phyloP scores from a whole-genome alignment of 495 filamentous ascomycete species.

The Hypoxylon crocopeplum region DNA sequence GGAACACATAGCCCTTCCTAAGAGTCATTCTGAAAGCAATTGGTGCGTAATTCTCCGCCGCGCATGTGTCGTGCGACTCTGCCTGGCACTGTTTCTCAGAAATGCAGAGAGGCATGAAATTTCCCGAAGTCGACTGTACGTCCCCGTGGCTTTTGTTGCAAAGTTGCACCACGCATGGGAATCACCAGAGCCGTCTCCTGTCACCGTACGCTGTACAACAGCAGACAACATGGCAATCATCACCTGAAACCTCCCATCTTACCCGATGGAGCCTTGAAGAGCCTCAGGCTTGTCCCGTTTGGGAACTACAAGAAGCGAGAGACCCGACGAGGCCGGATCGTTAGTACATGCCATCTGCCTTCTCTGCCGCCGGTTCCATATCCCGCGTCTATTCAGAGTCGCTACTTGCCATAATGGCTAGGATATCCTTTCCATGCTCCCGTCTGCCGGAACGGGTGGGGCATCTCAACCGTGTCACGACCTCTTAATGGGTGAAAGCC shows the following conservation, averaged over 20 bases:
- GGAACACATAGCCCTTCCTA: conserved; percentile 39
- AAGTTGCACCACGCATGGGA: conserved; percentile 32
- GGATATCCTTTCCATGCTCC: conserved; percentile 36
- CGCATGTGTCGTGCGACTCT: conserved; percentile 35
- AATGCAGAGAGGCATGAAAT: conserved; percentile 38
- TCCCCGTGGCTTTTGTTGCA: conserved; percentile 38
- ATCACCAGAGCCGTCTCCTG: conserved; percentile 32
- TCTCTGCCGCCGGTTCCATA: conserved; percentile 32
- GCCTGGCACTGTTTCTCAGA: conserved; percentile 27
- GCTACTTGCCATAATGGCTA: conserved; percentile 20
- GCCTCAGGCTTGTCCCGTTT: conserved; percentile 31
- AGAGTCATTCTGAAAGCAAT: conserved; percentile 22
- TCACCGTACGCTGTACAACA: conserved; percentile 33
- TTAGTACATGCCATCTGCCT: conserved; percentile 36
- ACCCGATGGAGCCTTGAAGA: conserved; percentile 29
- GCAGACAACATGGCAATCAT: conserved; percentile 31
- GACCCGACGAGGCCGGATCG: conserved; percentile 36
- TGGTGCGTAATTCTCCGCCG: conserved; percentile 40
- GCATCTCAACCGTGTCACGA: conserved; percentile 23
- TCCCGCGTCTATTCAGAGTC: conserved; percentile 27
- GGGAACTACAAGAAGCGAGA: conserved; percentile 29
- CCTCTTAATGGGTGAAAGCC: conserved; percentile 2
- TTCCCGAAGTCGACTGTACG: conserved; percentile 46
- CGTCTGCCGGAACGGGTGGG: conserved; percentile 42
- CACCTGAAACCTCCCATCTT: conserved; percentile 37